Evolutionary conservation across 148 eudicot genomes (phyloP), one percentile per base, ranked within the genome.

Genomic region (Salicornia ramosissima): DNA sequence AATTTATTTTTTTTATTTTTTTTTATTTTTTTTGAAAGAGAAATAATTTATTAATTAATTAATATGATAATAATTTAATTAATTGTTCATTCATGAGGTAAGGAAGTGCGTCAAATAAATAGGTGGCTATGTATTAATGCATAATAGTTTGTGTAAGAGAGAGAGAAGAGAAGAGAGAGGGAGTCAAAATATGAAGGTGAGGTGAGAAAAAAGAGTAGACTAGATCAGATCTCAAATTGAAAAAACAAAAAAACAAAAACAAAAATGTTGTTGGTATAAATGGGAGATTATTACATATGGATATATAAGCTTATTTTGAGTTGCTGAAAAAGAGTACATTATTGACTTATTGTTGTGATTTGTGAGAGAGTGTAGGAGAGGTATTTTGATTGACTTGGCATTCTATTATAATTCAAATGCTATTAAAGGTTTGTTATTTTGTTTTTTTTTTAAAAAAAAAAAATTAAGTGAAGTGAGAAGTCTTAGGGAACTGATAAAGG

Each of bases 31-130:
- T n/a, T n/a, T n/a, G n/a, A n/a, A n/a, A n/a, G n/a, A n/a, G n/a
- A n/a, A n/a, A n/a, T n/a, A n/a, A n/a, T n/a, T n/a, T n/a, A 30
- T 65, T 15, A 28, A 22, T 42, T 18, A 19, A 16, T 46, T 6
- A 9, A 50, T 16, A 34, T 36, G 21, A 29, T 29, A 30, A 65
- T 50, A 6, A 8, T 19, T 22, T 64, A 6, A 19, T 30, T 49
- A 18, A 50, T 15, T 2, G 21, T 42, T 62, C 11, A 22, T 42
- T 75, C 45, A 64, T 71, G 79, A 78, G 81, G 81, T 81, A 65
- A 78, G 80, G 71, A 16, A 49, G 80, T 70, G 80, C 78, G 78
- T 82, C 73, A 73, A 67, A 2, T 33, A 59, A 69, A 71, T 72
- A 75, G 30, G 31, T 69, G 67, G 14, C 52, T 11, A 54, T 42